Conservation (phyloP, 169 alveolate species). For the Plasmodium ovale region DNA sequence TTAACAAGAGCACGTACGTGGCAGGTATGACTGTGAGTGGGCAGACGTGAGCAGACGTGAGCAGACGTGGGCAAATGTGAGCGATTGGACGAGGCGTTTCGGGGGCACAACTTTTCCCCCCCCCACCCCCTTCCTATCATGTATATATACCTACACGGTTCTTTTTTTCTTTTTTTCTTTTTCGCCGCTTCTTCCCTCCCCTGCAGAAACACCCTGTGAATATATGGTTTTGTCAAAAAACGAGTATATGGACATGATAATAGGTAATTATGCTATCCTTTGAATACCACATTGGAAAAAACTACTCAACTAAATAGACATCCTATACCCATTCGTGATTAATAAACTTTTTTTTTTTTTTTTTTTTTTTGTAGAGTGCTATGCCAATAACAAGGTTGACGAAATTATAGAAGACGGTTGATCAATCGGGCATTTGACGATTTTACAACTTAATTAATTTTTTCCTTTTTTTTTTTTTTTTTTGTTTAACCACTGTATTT, state of each 20-base stretch:
- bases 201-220: conserved; percentile 20
- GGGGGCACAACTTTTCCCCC: background rate
- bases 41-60: background rate
- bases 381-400: conserved; percentile 64
- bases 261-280: too few relatives aligned
- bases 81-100: background rate
- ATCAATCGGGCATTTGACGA: too few relatives aligned
- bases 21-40: conserved; percentile 15
- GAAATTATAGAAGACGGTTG: conserved; percentile 25
- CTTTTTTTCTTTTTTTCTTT: background rate
- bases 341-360: conserved; percentile 3
- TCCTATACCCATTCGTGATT: background rate
- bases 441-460: too few relatives aligned
- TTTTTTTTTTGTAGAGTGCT: conserved; percentile 40
- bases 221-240: conserved; percentile 14
- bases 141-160: background rate
- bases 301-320: too few relatives aligned
- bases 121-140: background rate
- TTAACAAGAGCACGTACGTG: conserved; percentile 34
- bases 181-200: background rate
- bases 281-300: too few relatives aligned
- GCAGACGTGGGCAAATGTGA: background rate
- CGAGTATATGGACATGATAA: conserved; percentile 75
- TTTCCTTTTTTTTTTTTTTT: conserved; percentile 4
- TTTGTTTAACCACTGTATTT: background rate